Percentiles rank a stretch among this genome's conserved stretches.
Conservation (phyloP, 106 monocot genomes). For the Dactylorhiza incarnata region DNA sequence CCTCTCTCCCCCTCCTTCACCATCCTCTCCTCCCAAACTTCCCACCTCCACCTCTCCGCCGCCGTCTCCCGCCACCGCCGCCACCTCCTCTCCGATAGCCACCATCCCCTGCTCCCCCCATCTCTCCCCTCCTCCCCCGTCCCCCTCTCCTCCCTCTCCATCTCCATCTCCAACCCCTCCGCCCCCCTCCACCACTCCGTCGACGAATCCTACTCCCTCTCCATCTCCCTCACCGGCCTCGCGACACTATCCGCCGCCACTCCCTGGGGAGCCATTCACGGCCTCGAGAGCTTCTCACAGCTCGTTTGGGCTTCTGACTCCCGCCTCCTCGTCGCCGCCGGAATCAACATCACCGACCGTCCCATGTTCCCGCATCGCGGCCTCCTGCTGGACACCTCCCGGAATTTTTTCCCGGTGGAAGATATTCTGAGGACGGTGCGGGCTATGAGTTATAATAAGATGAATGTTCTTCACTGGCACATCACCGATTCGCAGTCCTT, state of each 20-base stretch:
- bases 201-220: constrained; percentile 75
- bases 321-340: constrained; percentile 32
- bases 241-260: constrained; percentile 47
- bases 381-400: constrained; percentile 67
- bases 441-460: constrained; percentile 72
- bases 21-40: constrained; percentile 17
- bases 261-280: constrained; percentile 77
- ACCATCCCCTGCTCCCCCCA: constrained; percentile 41
- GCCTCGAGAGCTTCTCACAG: constrained; percentile 87
- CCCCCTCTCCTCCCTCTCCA: constrained; percentile 25
- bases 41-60: constrained; percentile 28
- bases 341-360: constrained; percentile 35
- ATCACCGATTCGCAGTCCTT: constrained; percentile 83
- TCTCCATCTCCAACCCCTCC: constrained; percentile 45
- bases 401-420: constrained; percentile 63
- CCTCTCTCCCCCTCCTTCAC: constrained; percentile 52
- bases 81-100: constrained; percentile 37
- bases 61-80: constrained; percentile 38
- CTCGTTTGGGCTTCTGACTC: constrained; percentile 27
- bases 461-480: constrained; percentile 96
- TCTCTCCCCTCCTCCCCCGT: constrained; percentile 5
- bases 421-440: constrained; percentile 60
- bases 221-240: constrained; percentile 10
- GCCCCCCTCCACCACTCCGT: constrained; percentile 43
- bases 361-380: constrained; percentile 76